Evolutionary conservation across 1,139 yeast genomes (phyloP), one percentile per base, ranked within the genome.

Genomic region (Taphrina communis): DNA sequence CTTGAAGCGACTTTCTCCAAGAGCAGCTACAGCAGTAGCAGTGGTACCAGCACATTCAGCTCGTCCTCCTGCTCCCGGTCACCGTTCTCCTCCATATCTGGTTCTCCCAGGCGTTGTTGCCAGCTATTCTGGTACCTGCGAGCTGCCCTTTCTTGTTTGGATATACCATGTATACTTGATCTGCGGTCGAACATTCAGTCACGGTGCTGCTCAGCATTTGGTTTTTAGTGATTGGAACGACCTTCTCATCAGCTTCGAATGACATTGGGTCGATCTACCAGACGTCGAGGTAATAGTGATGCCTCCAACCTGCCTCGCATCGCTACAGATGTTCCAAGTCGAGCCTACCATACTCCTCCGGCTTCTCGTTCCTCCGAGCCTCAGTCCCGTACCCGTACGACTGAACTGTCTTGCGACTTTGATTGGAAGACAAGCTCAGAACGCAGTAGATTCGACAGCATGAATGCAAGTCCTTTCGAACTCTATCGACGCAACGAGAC

Each of bases 361-460:
- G 52, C 62, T 21, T 58, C 62, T 2, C 42, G 62, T 36, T 58
- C 62, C 36, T 58, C 62, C 25, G 62, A 58, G 17, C 62, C 62
- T 17, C 42, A 21, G 17, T 36, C 42, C 9, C 52, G 42, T 21
- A 46, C 19, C 17, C 41, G 58, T 11, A 36, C 21, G 36, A 6
- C 42, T 14, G 58, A 53, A 8, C 12, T 53, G 19, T 19, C 19
- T 9, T 6, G 12, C 14, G 42, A 36, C 17, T 14, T 35, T 9
- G 35, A 12, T 1, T 53, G 58, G 58, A 36, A 35, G 25, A 25
- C 41, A 35, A 50, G 36, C 9, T n/a, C 58, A 17, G 42, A 11
- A 6, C n/a, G 44, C 21, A 31, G 25, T 3, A 9, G 21, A 12
- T 36, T 53, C 5, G 21, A 35, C 42, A 21, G 14, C 19, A 9